Evolutionary conservation across 768 basidiomycete species (phyloP).

Genomic region (Russula earlei): DNA sequence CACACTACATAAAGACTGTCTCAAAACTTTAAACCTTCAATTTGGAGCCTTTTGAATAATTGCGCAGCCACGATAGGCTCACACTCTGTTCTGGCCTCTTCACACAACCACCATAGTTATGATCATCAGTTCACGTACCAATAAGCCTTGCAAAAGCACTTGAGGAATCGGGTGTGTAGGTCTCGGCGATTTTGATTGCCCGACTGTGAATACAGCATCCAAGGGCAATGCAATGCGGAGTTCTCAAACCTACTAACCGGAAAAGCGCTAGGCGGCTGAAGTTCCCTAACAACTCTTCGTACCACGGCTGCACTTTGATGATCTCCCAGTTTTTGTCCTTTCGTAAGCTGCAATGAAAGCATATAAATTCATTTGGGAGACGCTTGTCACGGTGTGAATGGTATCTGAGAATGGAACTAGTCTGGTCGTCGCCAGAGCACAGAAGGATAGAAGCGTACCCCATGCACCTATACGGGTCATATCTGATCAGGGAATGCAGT

Average conservation of each 20-base stretch:
- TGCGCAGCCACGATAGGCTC: constrained; percentile 47
- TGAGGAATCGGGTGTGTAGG: constrained; percentile 31
- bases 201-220: constrained; percentile 32
- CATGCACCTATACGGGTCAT: constrained; percentile 41
- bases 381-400: constrained; percentile 49
- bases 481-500: not conserved
- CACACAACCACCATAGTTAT: not conserved
- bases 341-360: constrained; percentile 51
- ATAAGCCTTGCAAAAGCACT: constrained; percentile 51
- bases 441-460: constrained; percentile 31
- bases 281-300: constrained; percentile 50
- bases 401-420: constrained; percentile 35
- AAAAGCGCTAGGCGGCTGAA: constrained; percentile 64
- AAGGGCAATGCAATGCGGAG: not conserved
- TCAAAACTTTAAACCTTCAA: constrained; percentile 41
- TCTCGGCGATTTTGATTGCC: constrained; percentile 62
- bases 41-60: constrained; percentile 58
- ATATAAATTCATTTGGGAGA: constrained; percentile 52
- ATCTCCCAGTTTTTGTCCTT: constrained; percentile 59
- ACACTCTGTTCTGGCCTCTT: constrained; percentile 33
- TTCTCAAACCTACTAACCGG: constrained; percentile 35
- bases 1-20: not conserved
- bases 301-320: constrained; percentile 45
- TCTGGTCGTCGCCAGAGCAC: not conserved
- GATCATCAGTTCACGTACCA: constrained; percentile 34